Conservation (phyloP, 1,284 basidiomycete species). For the Moesziomyces antarcticus region DNA sequence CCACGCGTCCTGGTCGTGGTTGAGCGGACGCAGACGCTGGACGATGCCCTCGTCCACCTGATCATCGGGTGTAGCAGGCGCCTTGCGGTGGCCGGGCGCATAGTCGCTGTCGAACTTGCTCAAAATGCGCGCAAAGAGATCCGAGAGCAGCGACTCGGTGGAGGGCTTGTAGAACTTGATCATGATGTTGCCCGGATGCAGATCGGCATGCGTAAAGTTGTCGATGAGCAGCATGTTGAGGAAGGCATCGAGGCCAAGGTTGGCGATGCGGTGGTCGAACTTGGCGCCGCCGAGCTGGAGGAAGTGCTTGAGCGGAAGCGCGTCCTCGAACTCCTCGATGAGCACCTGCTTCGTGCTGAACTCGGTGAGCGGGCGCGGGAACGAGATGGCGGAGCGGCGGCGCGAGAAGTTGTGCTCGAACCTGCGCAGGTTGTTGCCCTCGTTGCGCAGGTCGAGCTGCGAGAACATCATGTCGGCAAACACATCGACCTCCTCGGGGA, state of each 20-base stretch:
- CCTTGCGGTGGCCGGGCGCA: conserved; percentile 49
- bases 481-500: conserved; percentile 93
- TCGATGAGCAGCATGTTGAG: conserved; percentile 97
- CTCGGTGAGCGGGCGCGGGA: conserved; percentile 84
- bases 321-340: conserved; percentile 93
- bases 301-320: conserved; percentile 88
- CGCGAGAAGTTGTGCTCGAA: conserved; percentile 88
- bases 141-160: conserved; percentile 57
- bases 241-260: conserved; percentile 93
- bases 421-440: conserved; percentile 84
- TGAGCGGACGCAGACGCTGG: conserved; percentile 74
- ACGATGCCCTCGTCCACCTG: conserved; percentile 73
- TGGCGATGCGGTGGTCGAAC: conserved; percentile 89
- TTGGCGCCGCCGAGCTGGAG: conserved; percentile 83
- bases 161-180: conserved; percentile 90
- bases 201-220: conserved; percentile 92
- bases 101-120: conserved; percentile 65
- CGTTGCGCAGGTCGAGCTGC: conserved; percentile 90
- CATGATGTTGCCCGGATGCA: conserved; percentile 94
- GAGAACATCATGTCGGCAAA: conserved; percentile 98
- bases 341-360: conserved; percentile 85
- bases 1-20: conserved; percentile 76
- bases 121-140: conserved; percentile 55
- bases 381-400: conserved; percentile 81
- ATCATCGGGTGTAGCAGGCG: conserved; percentile 72